These are phyloP conservation scores for Cornus florida DNA, from an alignment of 148 eudicot species.

Conservation along the genomic window DNA sequence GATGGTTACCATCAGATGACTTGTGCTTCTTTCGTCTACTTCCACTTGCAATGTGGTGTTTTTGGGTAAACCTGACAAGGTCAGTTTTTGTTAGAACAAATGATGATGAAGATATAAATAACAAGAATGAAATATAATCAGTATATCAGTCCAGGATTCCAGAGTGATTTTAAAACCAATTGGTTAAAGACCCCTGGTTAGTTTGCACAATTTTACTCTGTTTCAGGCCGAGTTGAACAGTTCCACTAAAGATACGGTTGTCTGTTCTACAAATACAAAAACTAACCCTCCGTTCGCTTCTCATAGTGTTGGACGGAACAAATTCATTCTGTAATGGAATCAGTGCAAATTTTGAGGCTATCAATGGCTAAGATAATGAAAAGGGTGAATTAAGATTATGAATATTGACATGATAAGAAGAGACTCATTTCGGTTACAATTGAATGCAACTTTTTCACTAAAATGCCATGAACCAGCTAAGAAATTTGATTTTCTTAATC, in stretches of 20 bases:
- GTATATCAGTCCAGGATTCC: not conserved
- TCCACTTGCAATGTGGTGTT: slow-evolving; percentile 33
- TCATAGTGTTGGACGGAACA: not conserved
- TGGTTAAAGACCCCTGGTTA: too few species aligned
- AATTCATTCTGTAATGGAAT: not conserved
- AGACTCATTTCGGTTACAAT: too few species aligned
- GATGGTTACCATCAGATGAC: slow-evolving; percentile 51
- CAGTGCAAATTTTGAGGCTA: not conserved
- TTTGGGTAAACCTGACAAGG: slow-evolving; percentile 43
- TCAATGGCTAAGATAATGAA: too few species aligned
- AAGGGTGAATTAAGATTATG: too few species aligned
- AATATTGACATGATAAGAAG: too few species aligned
- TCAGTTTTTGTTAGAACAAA: not conserved
- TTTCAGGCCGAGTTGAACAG: not conserved
- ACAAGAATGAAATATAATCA: not conserved
- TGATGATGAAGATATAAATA: not conserved
- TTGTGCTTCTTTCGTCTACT: slow-evolving; percentile 59
- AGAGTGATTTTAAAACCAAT: not conserved
- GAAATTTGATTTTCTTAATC: too few species aligned
- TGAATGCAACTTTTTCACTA: too few species aligned
- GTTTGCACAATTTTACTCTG: too few species aligned
- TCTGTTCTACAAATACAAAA: not conserved
- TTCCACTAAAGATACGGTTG: not conserved
- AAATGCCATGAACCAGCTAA: too few species aligned
- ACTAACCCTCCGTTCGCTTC: not conserved